A percentile compares a stretch with the other conserved stretches of the same genome.
Evolutionary conservation across 78 protist species (phyloP).

Genomic region (Parvularia atlantis): DNA sequence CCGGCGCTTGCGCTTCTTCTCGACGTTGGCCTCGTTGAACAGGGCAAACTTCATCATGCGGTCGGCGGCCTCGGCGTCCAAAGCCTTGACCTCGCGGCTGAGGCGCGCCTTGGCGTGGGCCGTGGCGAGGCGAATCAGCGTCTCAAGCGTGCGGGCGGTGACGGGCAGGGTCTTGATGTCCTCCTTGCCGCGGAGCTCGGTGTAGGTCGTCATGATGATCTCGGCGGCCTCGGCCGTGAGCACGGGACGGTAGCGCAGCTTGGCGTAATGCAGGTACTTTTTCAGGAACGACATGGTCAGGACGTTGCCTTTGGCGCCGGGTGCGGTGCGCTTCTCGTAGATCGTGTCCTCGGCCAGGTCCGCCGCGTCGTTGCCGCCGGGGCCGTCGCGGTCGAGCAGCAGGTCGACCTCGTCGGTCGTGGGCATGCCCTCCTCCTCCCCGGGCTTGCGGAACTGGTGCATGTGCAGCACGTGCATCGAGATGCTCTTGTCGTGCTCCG

Average conservation of each 20-base stretch:
- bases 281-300: constrained; percentile 39
- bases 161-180: constrained; percentile 66
- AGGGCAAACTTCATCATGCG: constrained; percentile 41
- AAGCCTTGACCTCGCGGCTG: neutral
- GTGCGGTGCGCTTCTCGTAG: constrained; percentile 28
- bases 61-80: constrained; percentile 41
- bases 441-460: constrained; percentile 49
- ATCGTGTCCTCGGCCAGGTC: constrained; percentile 7
- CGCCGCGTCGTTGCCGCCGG: neutral
- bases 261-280: constrained; percentile 49
- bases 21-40: constrained; percentile 12
- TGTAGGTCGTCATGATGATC: constrained; percentile 6
- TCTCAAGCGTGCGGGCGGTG: constrained; percentile 95
- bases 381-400: neutral
- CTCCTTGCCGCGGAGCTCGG: constrained; percentile 35
- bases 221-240: constrained; percentile 45
- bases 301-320: too few species aligned
- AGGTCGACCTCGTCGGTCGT: too few species aligned
- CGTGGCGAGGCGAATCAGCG: constrained; percentile 87
- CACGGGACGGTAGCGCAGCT: constrained; percentile 22
- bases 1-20: neutral
- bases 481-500: constrained; percentile 52
- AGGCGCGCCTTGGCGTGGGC: constrained; percentile 94
- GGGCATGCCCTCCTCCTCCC: constrained; percentile 1
- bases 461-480: constrained; percentile 75